phyloP scores from a whole-genome alignment of 805 yeast species.

The Wickerhamiella sergipiensis region DNA sequence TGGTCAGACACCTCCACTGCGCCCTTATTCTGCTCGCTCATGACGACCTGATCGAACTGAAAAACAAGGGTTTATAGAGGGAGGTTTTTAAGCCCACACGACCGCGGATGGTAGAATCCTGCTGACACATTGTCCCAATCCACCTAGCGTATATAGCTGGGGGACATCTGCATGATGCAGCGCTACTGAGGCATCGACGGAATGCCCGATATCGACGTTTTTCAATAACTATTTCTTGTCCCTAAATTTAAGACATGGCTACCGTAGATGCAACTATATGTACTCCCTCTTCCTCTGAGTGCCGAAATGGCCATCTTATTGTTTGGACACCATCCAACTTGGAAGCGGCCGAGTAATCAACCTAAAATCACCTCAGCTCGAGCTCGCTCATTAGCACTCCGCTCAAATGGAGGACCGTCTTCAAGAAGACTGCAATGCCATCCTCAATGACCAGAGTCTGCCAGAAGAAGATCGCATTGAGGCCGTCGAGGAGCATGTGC shows the following conservation, averaged over 20 bases:
- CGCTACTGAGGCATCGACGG: neutral
- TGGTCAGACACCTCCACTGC: neutral
- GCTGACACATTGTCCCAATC: constrained; percentile 1
- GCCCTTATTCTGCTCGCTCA: neutral
- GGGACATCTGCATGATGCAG: neutral
- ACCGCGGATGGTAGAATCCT: neutral
- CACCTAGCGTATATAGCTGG: neutral
- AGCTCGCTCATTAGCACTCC: too few species aligned
- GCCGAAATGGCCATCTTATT: too few species aligned
- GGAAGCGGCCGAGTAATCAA: neutral
- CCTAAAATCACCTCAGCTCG: too few species aligned
- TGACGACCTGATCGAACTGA: neutral
- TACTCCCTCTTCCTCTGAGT: too few species aligned
- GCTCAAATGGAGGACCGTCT: neutral
- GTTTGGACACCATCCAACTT: too few species aligned
- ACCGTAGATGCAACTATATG: too few species aligned
- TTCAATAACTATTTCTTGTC: too few species aligned
- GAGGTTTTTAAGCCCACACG: neutral
- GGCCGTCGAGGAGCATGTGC: constrained; percentile 26
- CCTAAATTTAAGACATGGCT: too few species aligned
- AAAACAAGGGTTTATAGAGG: neutral
- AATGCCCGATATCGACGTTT: too few species aligned
- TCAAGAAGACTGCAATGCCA: constrained; percentile 18
- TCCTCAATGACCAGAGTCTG: constrained; percentile 22
- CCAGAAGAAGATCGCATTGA: constrained; percentile 31